Evolutionary conservation across 768 basidiomycete species (phyloP).

Genomic region (Fistulinella prunicolor): DNA sequence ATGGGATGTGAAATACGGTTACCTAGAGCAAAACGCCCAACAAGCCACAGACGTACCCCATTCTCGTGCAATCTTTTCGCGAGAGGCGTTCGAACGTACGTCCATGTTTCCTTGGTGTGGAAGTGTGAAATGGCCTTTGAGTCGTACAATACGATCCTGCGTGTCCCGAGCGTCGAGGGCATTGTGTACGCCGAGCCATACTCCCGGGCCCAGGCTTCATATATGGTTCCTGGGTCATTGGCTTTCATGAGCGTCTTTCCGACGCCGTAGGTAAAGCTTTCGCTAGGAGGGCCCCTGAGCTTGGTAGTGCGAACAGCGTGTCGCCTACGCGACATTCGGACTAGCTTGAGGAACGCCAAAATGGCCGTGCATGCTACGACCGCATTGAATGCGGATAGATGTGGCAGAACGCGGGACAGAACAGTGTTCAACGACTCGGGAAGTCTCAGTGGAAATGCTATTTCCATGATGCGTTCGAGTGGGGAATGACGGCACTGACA

Average conservation of each 20-base stretch:
- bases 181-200: constrained; percentile 16
- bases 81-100: constrained; percentile 41
- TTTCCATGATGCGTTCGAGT: no score
- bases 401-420: no score
- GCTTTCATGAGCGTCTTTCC: constrained; percentile 3
- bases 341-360: constrained; percentile 8
- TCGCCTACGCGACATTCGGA: constrained; percentile 5
- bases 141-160: constrained; percentile 33
- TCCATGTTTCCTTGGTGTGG: constrained; percentile 10
- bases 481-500: no score
- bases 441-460: no score
- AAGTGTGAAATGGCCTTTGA: constrained; percentile 32
- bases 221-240: constrained; percentile 7
- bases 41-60: neutral
- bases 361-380: no score
- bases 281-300: constrained; percentile 17
- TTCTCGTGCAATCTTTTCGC: constrained; percentile 33
- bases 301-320: no score
- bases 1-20: no score
- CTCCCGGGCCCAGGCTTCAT: constrained; percentile 20
- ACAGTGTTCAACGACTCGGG: no score
- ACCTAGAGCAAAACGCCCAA: no score
- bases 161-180: constrained; percentile 11
- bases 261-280: constrained; percentile 16
- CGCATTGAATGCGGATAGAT: neutral